Evolutionary conservation across 805 yeast species (phyloP).

Genomic region (Wickerhamomyces rabaulensis): DNA sequence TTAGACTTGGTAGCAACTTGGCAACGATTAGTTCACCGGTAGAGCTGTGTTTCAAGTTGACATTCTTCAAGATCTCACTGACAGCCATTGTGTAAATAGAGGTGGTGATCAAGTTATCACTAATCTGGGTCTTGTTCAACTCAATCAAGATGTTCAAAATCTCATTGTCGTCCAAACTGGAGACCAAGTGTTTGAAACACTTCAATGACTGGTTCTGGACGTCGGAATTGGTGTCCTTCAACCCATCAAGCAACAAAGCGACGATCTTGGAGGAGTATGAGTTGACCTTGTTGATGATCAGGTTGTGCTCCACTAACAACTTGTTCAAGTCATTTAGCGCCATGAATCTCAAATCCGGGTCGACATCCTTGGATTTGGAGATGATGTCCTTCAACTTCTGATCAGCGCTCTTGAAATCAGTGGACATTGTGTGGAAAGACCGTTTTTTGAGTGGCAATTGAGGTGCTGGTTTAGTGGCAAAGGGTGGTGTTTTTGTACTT

Average conservation of each 20-base stretch:
- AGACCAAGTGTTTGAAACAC: slow-evolving; percentile 39
- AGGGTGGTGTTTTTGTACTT: not conserved
- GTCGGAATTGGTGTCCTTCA: slow-evolving; percentile 62
- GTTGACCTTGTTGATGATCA: slow-evolving; percentile 24
- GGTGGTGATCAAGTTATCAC: slow-evolving; percentile 22
- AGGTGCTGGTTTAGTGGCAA: not conserved
- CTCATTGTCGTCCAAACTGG: slow-evolving; percentile 21
- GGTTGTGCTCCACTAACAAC: slow-evolving; percentile 26
- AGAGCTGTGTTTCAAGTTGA: slow-evolving; percentile 18
- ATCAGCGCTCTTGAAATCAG: slow-evolving; percentile 26
- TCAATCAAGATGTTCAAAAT: slow-evolving; percentile 14
- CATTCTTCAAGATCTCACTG: slow-evolving; percentile 21
- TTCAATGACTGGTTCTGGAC: slow-evolving; percentile 72
- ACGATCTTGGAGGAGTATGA: slow-evolving; percentile 31
- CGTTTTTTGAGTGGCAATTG: not conserved
- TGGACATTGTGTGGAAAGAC: slow-evolving; percentile 11
- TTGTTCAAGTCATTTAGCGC: slow-evolving; percentile 70
- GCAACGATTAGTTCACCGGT: slow-evolving; percentile 29
- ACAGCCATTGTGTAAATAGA: slow-evolving; percentile 25
- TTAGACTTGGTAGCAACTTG: slow-evolving; percentile 34
- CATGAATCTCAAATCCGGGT: slow-evolving; percentile 82
- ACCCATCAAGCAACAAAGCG: slow-evolving; percentile 35
- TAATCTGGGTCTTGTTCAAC: slow-evolving; percentile 16
- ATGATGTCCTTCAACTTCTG: slow-evolving; percentile 22
- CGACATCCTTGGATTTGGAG: slow-evolving; percentile 55